Conservation (phyloP, 78 protist genomes). For the Salpingoeca rosetta region DNA sequence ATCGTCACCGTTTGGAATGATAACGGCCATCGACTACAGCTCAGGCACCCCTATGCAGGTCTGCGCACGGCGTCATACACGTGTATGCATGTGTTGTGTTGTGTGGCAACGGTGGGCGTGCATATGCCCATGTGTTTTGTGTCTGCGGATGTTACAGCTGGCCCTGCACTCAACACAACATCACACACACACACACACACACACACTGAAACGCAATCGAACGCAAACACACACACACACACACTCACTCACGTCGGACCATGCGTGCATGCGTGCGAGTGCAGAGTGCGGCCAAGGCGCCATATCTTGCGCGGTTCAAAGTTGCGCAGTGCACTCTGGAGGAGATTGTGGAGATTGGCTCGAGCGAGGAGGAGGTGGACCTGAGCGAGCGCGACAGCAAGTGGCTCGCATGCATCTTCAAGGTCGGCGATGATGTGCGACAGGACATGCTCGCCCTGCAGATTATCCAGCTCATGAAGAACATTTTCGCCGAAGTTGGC, state of each 20-base stretch:
- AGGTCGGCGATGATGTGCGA: slow-evolving; percentile 86
- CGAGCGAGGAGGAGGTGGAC: not conserved
- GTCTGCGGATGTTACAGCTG: too few relatives aligned
- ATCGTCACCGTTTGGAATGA: slow-evolving; percentile 47
- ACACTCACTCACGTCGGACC: not conserved
- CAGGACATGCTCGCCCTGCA: slow-evolving; percentile 87
- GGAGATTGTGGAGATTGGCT: too few relatives aligned
- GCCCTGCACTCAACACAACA: too few relatives aligned
- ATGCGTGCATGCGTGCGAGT: too few relatives aligned
- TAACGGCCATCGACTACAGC: slow-evolving; percentile 36
- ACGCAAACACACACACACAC: too few relatives aligned
- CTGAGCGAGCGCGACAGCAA: not conserved
- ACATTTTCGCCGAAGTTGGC: slow-evolving; percentile 52
- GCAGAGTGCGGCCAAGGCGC: slow-evolving; percentile 16
- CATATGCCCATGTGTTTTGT: too few relatives aligned
- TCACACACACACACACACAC: too few relatives aligned
- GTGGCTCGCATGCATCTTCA: slow-evolving; percentile 37
- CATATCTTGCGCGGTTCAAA: slow-evolving; percentile 4
- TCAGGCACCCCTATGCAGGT: slow-evolving; percentile 42
- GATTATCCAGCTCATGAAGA: slow-evolving; percentile 61
- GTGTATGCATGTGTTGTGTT: too few relatives aligned
- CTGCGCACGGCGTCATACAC: too few relatives aligned
- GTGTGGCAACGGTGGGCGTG: too few relatives aligned
- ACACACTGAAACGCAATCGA: slow-evolving; percentile 38
- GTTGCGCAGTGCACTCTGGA: not conserved